Evolutionary conservation across 768 basidiomycete genomes (phyloP), one percentile per base, ranked within the genome.

Genomic region (Mycena amicta): DNA sequence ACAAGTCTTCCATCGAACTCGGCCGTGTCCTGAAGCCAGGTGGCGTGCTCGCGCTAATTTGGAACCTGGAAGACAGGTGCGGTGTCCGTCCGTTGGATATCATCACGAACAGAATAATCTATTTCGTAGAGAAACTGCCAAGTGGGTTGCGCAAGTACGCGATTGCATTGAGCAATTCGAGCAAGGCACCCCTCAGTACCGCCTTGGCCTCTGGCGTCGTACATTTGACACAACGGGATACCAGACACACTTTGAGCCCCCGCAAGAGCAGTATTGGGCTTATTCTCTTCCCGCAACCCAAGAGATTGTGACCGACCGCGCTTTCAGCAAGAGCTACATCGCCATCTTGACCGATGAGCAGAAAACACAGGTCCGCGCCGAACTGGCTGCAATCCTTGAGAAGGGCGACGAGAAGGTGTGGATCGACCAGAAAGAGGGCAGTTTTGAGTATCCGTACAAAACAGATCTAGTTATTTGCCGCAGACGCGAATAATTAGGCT

Each of bases 31-130:
- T 97, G 50, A 90, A 89, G 67, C 89, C 91, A 0, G 73, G 74
- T n/a, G 92, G 92, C 2, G 72, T 80, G 1, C 80, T 90, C 18
- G 87, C 80, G 4, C 79, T 92, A 55, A 85, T 95, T 47, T 98
- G 95, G 95, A 98, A 97, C 73, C 75, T 95, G 28, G 95, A 97
- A 71, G 88, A 93, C 71, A 78, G 89, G 87, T 87, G 57, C 46
- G 73, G 57, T 23, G 28, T 26, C 46, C 46, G 20, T 31, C 18
- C 8, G 11, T 16, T 25, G 37, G 28, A 2, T 13, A 27, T n/a
- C 20, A 16, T 18, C 15, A 23, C 16, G 18, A n/a, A n/a, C n/a
- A n/a, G 5, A 4, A 40, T 31, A 50, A 57, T 49, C 47, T 5
- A 5, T 5, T 22, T 43, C 20, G 3, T 63, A 88, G 89, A 61